Base-by-base conservation (phyloP, 495 filamentous ascomycete species). In the Lasiosphaeris hirsuta region DNA sequence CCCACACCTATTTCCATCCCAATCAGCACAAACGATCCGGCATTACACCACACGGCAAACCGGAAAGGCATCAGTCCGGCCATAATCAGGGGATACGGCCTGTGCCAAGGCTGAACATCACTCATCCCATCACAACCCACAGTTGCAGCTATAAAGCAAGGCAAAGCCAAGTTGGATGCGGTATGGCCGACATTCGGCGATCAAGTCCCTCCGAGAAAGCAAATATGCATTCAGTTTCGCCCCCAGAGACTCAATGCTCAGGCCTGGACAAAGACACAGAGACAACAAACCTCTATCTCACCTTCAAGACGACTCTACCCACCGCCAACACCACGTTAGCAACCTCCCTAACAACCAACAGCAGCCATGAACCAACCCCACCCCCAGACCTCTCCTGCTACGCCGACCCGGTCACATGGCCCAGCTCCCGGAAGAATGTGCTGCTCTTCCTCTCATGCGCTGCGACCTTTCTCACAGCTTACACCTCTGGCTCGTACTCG, bases 401-500 rank as follows among this genome's bases (percentile, higher is more conserved):
- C 51, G 78, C 73, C 1, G 85, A 87, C 23, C 92, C 92, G 0
- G 87, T 90, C 63, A 77, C 79, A 13, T 96, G 92, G 92, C 82
- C 87, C 0, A 59, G 68, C 61, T 74, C 72, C 30, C 82, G 84
- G 43, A 96, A 96, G 64, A 79, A 75, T 10, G 68, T 89, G 67
- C 86, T 88, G 65, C 84, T 90, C n/a, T 80, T 75, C 67, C 78
- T 96, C 36, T 87, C 88, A 1, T 93, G 88, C 67, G 66, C 80
- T 17, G 88, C 88, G 1, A 96, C 92, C 0, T 81, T 82, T 7
- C 70, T 93, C 58, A 90, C 90, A 0, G 91, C 89, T 33, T 95
- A 92, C 67, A 84, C 87, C 0, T 88, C 91, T 0, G 91, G 92
- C 11, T 83, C 92, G 10, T 91, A 94, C 72, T 86, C 85, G 17